Conservation (phyloP, 257 asterid genomes). For the Galeopsis tetrahit region DNA sequence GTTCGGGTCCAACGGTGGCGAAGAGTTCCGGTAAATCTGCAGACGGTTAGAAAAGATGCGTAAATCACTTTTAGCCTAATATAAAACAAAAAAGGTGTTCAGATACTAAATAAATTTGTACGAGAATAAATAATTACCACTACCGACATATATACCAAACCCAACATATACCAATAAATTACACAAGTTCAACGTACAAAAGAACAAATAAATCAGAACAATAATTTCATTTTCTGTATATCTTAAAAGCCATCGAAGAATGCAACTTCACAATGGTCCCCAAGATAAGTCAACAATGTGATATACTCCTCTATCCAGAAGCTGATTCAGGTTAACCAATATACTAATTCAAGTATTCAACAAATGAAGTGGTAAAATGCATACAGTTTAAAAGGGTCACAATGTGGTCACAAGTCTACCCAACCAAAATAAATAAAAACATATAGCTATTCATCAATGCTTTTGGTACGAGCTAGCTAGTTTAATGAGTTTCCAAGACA, state of each 20-base stretch:
- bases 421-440: background rate
- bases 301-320: background rate
- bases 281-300: constrained; percentile 2
- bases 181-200: constrained; percentile 12
- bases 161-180: background rate
- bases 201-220: background rate
- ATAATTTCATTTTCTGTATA: background rate
- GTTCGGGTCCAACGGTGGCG: constrained; percentile 19
- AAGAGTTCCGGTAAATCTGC: constrained; percentile 32
- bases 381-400: background rate
- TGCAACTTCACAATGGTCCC: constrained; percentile 27
- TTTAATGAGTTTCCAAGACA: background rate
- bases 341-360: background rate
- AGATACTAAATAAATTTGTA: background rate
- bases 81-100: constrained; percentile 10
- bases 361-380: constrained; percentile 6
- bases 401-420: constrained; percentile 11
- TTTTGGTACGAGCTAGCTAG: background rate
- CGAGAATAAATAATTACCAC: background rate
- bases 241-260: constrained; percentile 25
- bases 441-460: background rate
- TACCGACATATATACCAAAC: background rate
- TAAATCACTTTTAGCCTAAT: background rate
- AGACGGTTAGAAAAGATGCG: constrained; percentile 13
- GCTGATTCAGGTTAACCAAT: constrained; percentile 1